Percentiles rank a stretch among this genome's conserved stretches.
Conservation (phyloP, 1,284 basidiomycete genomes). For the Anthracocystis setariae region DNA sequence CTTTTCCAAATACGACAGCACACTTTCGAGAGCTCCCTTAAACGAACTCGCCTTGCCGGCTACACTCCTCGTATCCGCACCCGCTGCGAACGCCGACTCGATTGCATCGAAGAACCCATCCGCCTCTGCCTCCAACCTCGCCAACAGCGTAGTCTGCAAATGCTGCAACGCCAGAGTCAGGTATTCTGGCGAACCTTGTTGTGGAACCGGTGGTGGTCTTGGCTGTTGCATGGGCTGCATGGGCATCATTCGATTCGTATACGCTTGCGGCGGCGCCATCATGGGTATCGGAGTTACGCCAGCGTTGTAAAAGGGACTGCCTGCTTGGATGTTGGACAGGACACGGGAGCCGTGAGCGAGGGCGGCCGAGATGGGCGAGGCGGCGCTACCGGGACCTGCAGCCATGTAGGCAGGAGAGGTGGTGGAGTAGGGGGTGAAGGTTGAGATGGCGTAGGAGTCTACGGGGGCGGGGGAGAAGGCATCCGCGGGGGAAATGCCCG, state of each 20-base stretch:
- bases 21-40: slow-evolving; percentile 5
- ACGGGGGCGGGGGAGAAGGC: slow-evolving; percentile 18
- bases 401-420: slow-evolving; percentile 37
- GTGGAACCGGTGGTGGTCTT: slow-evolving; percentile 6
- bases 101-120: slow-evolving; percentile 37
- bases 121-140: slow-evolving; percentile 25
- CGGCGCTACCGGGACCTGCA: slow-evolving; percentile 5
- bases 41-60: slow-evolving; percentile 13
- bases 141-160: slow-evolving; percentile 21
- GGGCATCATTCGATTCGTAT: neutral
- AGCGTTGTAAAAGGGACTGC: slow-evolving; percentile 8
- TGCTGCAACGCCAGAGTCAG: slow-evolving; percentile 11
- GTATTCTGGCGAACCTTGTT: slow-evolving; percentile 29
- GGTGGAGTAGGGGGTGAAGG: slow-evolving; percentile 29
- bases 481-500: slow-evolving; percentile 31
- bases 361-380: slow-evolving; percentile 28
- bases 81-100: slow-evolving; percentile 6
- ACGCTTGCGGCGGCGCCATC: neutral
- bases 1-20: slow-evolving; percentile 24
- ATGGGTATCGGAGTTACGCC: slow-evolving; percentile 3
- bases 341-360: slow-evolving; percentile 27
- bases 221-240: neutral
- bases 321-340: slow-evolving; percentile 27
- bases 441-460: slow-evolving; percentile 9
- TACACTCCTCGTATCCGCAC: slow-evolving; percentile 15